Conservation (phyloP, 164 flowering plant genomes). For the Aristolochia fimbriata region DNA sequence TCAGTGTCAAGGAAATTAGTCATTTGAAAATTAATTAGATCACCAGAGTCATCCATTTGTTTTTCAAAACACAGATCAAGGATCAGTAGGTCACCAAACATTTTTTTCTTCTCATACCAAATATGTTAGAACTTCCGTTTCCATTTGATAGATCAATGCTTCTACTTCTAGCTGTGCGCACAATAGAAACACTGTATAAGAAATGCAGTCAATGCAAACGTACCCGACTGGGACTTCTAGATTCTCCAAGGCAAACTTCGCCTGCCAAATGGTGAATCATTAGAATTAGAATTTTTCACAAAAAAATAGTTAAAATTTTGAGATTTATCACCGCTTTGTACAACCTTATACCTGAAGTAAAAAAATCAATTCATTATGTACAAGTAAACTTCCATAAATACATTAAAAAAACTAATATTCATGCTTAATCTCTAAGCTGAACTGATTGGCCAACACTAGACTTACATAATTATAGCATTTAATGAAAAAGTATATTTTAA, state of each 20-base stretch:
- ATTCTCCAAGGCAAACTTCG: slow-evolving; percentile 32
- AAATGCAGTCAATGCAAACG: slow-evolving; percentile 1
- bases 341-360: background rate
- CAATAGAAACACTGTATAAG: background rate
- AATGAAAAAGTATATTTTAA: background rate
- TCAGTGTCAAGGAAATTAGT: no score
- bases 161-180: no score
- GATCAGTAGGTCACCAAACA: no score
- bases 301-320: background rate
- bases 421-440: background rate
- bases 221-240: slow-evolving; percentile 55
- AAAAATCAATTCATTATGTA: background rate
- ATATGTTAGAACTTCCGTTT: background rate
- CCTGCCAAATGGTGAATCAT: slow-evolving; percentile 14
- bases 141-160: no score
- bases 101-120: no score
- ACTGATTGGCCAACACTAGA: no score
- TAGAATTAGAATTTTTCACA: background rate
- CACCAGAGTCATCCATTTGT: no score
- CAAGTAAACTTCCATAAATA: background rate
- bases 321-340: background rate
- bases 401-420: background rate
- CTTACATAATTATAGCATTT: no score
- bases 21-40: no score
- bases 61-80: no score